A percentile compares a stretch with the other conserved stretches of the same genome.
Evolutionary conservation across 805 yeast species (phyloP).

Genomic region (Candida nonsorbophila): DNA sequence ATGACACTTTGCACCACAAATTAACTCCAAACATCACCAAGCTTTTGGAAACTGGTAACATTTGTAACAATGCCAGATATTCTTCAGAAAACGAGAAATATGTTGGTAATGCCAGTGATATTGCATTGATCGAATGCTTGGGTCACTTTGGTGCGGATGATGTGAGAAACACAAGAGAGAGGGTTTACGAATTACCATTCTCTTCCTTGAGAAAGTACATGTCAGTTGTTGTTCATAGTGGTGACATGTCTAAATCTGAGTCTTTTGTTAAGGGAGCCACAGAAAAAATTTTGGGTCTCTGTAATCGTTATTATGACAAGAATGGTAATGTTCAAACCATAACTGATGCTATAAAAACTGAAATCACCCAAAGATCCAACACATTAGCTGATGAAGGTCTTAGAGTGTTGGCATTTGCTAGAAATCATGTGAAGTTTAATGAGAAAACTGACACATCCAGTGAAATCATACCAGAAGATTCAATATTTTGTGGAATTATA

Average conservation of each 20-base stretch:
- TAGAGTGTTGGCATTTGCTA: conserved; percentile 80
- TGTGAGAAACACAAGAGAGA: conserved; percentile 51
- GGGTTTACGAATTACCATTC: conserved; percentile 76
- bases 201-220: conserved; percentile 80
- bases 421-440: conserved; percentile 27
- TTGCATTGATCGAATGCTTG: conserved; percentile 78
- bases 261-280: conserved; percentile 87
- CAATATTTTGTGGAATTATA: conserved; percentile 77
- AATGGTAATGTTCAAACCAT: conserved; percentile 58
- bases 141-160: conserved; percentile 70
- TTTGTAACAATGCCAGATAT: conserved; percentile 71
- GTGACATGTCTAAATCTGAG: conserved; percentile 50
- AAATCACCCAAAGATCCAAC: conserved; percentile 54
- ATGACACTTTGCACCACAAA: conserved; percentile 34
- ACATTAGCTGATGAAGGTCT: conserved; percentile 76
- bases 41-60: conserved; percentile 59
- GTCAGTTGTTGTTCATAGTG: conserved; percentile 72
- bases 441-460: conserved; percentile 22
- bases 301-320: conserved; percentile 53
- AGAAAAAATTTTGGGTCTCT: conserved; percentile 62
- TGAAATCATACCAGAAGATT: conserved; percentile 45
- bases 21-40: conserved; percentile 51
- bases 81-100: conserved; percentile 64
- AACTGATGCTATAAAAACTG: conserved; percentile 41
- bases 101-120: conserved; percentile 92